phyloP scores from a whole-genome alignment of 306 rosid species.

The Potentilla sterilis region DNA sequence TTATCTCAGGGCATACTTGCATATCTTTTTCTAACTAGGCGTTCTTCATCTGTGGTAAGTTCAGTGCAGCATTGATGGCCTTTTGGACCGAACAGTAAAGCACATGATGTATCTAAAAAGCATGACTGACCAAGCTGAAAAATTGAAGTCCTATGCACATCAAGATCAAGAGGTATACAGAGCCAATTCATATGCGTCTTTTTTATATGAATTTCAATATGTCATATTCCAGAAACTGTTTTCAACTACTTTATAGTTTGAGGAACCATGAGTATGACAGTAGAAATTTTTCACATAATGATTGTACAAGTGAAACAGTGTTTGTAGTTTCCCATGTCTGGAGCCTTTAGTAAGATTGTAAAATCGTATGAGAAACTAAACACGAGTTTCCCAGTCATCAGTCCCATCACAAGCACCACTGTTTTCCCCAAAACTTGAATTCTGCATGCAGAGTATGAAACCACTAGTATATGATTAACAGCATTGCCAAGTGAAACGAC shows the following conservation, averaged over 20 bases:
- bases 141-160: conserved; percentile 41
- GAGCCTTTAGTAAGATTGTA: not conserved
- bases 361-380: not conserved
- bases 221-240: not conserved
- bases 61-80: conserved; percentile 94
- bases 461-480: not conserved
- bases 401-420: not conserved
- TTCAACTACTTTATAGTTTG: not conserved
- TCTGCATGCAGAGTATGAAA: not conserved
- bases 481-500: not conserved
- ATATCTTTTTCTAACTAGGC: conserved; percentile 11
- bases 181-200: not conserved
- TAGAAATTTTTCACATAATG: not conserved
- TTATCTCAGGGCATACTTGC: not conserved
- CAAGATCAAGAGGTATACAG: conserved; percentile 46
- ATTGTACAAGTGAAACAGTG: not conserved
- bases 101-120: conserved; percentile 70
- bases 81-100: conserved; percentile 71
- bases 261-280: not conserved
- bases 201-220: not conserved
- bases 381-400: not conserved
- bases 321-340: not conserved
- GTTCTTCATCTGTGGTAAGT: conserved; percentile 10
- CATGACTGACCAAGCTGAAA: conserved; percentile 65
- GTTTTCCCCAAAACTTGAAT: not conserved